A percentile compares a stretch with the other conserved stretches of the same genome.
These are phyloP conservation scores for Lactarius hatsudake DNA, from an alignment of 768 basidiomycete genomes.

Conservation along the genomic window DNA sequence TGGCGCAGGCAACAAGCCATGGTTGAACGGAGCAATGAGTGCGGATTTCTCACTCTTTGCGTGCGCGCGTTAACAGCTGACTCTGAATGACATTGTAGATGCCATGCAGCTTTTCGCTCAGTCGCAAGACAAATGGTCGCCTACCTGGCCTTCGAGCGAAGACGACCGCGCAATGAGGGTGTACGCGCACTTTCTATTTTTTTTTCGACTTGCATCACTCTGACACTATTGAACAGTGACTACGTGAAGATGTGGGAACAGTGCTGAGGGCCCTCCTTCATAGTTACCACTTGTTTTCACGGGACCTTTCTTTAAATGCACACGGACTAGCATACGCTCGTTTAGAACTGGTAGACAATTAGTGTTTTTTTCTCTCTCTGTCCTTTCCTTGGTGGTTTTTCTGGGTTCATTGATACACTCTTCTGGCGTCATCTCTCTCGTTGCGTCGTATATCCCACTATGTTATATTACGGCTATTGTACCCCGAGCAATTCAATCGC, in stretches of 20 bases:
- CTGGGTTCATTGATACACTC: neutral
- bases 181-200: conserved; percentile 41
- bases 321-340: conserved; percentile 1
- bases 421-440: neutral
- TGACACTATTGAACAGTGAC: conserved; percentile 18
- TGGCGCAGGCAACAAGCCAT: conserved; percentile 70
- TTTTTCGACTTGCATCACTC: neutral
- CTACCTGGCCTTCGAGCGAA: conserved; percentile 66
- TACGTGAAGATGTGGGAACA: conserved; percentile 29
- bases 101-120: conserved; percentile 69
- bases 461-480: neutral
- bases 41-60: conserved; percentile 4
- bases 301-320: neutral
- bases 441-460: neutral
- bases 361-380: neutral
- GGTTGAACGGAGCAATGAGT: conserved; percentile 65
- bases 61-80: neutral
- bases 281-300: neutral
- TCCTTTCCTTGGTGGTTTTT: neutral
- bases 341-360: neutral
- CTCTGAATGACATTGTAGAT: conserved; percentile 35
- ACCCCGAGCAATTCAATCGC: neutral
- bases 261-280: conserved; percentile 12
- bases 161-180: conserved; percentile 68
- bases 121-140: conserved; percentile 60